A percentile compares a stretch with the other conserved stretches of the same genome.
Evolutionary conservation across 23 red algal genomes (phyloP).

Genomic region (Pyropia yezoensis): DNA sequence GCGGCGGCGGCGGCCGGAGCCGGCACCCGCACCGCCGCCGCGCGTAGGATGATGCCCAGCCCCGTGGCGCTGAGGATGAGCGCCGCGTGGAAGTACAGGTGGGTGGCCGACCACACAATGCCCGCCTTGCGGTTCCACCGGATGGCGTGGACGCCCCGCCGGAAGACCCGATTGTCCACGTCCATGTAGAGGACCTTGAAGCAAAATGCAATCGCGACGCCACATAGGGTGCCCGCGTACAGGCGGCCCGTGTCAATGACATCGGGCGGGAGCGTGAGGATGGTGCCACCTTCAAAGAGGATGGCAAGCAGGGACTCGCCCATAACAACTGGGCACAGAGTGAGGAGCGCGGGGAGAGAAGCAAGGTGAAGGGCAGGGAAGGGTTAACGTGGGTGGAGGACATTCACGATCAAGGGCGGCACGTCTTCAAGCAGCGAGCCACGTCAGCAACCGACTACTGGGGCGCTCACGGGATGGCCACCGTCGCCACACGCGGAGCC

Average conservation of each 20-base stretch:
- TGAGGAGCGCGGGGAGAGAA: too few relatives aligned
- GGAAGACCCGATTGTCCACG: slow-evolving; percentile 31
- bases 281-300: slow-evolving; percentile 32
- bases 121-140: slow-evolving; percentile 13
- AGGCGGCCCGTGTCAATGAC: slow-evolving; percentile 7
- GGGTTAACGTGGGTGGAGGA: too few relatives aligned
- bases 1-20: background rate
- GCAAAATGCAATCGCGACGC: slow-evolving; percentile 29
- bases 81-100: slow-evolving; percentile 44
- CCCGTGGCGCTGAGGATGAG: slow-evolving; percentile 50
- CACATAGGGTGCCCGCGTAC: slow-evolving; percentile 21
- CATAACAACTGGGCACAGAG: too few relatives aligned
- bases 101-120: slow-evolving; percentile 33
- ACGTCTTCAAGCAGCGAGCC: too few relatives aligned
- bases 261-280: slow-evolving; percentile 18
- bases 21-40: slow-evolving; percentile 4
- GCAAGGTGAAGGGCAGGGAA: too few relatives aligned
- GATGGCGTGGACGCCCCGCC: slow-evolving; percentile 37
- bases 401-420: too few relatives aligned
- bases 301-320: slow-evolving; percentile 18
- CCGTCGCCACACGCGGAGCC: too few relatives aligned
- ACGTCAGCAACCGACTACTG: too few relatives aligned
- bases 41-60: slow-evolving; percentile 32
- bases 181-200: slow-evolving; percentile 43
- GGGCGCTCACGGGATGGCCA: too few relatives aligned